A percentile compares a stretch with the other conserved stretches of the same genome.
These are phyloP conservation scores for Starmerella floricola DNA, from an alignment of 805 yeast genomes.

Conservation along the genomic window DNA sequence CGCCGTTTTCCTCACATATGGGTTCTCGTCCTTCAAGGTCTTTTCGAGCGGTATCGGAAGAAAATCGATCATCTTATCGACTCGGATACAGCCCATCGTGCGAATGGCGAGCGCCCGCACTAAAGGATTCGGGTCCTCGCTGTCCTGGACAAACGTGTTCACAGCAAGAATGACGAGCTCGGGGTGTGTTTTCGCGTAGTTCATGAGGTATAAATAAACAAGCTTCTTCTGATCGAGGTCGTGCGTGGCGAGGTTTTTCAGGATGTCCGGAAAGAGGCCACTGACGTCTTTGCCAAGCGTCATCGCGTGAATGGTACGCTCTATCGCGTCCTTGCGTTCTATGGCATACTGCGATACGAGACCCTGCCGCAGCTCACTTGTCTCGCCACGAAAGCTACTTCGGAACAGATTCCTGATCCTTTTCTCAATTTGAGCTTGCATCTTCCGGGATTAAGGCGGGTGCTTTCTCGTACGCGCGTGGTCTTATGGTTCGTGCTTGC, in stretches of 20 bases:
- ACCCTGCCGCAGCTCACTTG: constrained; percentile 82
- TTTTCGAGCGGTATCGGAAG: constrained; percentile 79
- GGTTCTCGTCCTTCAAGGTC: constrained; percentile 83
- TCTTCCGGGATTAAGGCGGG: background rate
- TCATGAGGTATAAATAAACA: constrained; percentile 89
- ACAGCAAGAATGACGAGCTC: constrained; percentile 93
- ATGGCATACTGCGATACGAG: constrained; percentile 88
- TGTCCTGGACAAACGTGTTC: constrained; percentile 87
- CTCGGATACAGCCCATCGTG: constrained; percentile 97
- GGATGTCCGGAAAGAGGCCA: constrained; percentile 84
- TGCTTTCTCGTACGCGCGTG: too few species aligned
- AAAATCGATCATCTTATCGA: constrained; percentile 89
- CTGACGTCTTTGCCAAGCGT: constrained; percentile 95
- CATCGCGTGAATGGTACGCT: constrained; percentile 95
- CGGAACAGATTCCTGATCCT: constrained; percentile 46
- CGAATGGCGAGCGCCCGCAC: constrained; percentile 92
- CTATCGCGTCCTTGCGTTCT: constrained; percentile 88
- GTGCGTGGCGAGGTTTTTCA: constrained; percentile 92
- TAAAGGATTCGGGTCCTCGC: constrained; percentile 93
- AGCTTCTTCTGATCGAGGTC: constrained; percentile 93
- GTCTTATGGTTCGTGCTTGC: too few species aligned
- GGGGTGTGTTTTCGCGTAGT: constrained; percentile 93
- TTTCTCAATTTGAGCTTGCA: constrained; percentile 32
- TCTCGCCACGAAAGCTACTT: constrained; percentile 50
- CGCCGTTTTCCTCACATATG: constrained; percentile 95